phyloP scores from a whole-genome alignment of 768 basidiomycete species.

The Jaapia argillacea region DNA sequence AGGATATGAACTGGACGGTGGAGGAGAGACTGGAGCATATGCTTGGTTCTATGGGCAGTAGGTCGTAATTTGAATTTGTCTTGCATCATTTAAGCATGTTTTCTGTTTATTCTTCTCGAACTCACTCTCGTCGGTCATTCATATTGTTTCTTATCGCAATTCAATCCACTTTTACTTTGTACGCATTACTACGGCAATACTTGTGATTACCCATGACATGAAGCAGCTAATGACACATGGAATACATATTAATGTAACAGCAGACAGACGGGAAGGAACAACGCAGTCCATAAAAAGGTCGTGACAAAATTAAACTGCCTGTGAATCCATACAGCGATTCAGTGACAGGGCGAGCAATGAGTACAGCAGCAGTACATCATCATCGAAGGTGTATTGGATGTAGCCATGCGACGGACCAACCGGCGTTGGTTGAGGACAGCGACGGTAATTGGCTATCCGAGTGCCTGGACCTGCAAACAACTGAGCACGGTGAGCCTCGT shows the following conservation, averaged over 20 bases:
- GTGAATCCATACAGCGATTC: conserved; percentile 67
- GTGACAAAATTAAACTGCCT: conserved; percentile 26
- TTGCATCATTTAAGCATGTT: conserved; percentile 13
- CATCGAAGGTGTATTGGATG: conserved; percentile 53
- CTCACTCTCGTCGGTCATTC: too few relatives aligned
- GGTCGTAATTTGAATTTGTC: conserved; percentile 17
- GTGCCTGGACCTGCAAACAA: conserved; percentile 6
- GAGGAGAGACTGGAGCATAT: conserved; percentile 72
- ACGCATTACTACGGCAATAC: conserved; percentile 5
- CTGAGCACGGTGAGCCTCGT: conserved; percentile 5
- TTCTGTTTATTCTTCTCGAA: too few relatives aligned
- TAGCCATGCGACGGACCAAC: conserved; percentile 58
- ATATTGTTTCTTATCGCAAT: too few relatives aligned
- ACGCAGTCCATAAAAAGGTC: not conserved
- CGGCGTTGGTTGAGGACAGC: conserved; percentile 38
- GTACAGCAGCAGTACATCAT: conserved; percentile 51
- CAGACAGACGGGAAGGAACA: not conserved
- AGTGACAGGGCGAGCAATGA: conserved; percentile 56
- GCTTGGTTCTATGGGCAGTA: conserved; percentile 32
- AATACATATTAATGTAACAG: too few relatives aligned
- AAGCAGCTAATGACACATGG: conserved; percentile 2
- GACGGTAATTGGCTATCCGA: conserved; percentile 50
- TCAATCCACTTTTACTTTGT: conserved; percentile 5
- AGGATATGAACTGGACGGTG: conserved; percentile 53
- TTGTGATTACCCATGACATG: too few relatives aligned